Percentiles rank a stretch among this genome's conserved stretches.
Conservation (phyloP, 257 asterid species). For the Linderniella brevidens region DNA sequence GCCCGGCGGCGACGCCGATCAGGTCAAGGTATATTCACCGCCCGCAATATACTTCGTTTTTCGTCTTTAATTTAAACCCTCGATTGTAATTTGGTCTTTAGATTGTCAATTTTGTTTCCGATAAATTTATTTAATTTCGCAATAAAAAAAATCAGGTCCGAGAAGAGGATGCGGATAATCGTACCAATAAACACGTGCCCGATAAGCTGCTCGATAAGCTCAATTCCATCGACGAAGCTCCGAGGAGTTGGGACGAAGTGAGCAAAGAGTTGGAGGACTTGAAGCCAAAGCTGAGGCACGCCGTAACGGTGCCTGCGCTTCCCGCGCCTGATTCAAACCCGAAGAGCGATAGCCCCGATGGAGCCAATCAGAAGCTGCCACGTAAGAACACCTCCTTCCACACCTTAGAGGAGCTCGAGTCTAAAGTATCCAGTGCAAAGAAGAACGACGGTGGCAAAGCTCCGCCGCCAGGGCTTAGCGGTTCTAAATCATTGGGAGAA, state of each 20-base stretch:
- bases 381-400: constrained; percentile 49
- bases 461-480: constrained; percentile 9
- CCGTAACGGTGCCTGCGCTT: constrained; percentile 7
- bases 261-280: constrained; percentile 67
- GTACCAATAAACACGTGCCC: constrained; percentile 15
- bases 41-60: no score
- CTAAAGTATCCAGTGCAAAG: constrained; percentile 18
- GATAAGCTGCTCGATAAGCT: constrained; percentile 57
- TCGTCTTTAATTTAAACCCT: no score
- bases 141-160: no score
- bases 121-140: no score
- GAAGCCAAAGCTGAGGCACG: constrained; percentile 28
- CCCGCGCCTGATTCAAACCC: constrained; percentile 8
- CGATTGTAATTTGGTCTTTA: no score
- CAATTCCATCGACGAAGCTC: constrained; percentile 53
- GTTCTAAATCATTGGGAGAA: not conserved
- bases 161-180: no score
- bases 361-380: constrained; percentile 8
- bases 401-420: constrained; percentile 75
- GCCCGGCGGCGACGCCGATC: constrained; percentile 7
- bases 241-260: constrained; percentile 82
- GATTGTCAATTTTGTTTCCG: no score
- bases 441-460: constrained; percentile 12
- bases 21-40: constrained; percentile 16
- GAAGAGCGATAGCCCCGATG: constrained; percentile 2